These are phyloP conservation scores for Volvox carteri DNA, from an alignment of 163 green algal genomes.

Conservation along the genomic window DNA sequence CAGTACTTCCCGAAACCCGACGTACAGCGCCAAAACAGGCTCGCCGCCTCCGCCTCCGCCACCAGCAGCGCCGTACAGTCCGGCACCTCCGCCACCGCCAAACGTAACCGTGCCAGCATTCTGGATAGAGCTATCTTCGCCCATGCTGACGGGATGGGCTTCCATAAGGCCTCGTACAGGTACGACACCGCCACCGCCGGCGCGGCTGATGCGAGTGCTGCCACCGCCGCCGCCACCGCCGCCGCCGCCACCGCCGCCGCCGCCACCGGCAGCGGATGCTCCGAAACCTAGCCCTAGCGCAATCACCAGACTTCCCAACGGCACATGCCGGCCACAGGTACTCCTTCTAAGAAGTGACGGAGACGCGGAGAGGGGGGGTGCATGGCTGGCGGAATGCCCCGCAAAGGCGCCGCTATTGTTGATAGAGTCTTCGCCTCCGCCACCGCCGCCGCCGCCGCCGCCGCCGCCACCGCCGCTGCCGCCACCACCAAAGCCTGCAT, in stretches of 20 bases:
- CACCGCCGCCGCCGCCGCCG: too few relatives aligned
- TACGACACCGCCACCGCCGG: neutral
- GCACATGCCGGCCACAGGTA: neutral
- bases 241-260: neutral
- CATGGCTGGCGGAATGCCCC: neutral
- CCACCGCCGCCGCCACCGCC: neutral
- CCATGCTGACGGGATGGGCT: slow-evolving; percentile 1
- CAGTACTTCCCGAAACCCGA: slow-evolving; percentile 38
- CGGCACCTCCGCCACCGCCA: neutral
- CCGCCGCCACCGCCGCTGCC: too few relatives aligned
- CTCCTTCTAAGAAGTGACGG: neutral
- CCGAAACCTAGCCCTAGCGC: slow-evolving; percentile 19
- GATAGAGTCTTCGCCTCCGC: neutral
- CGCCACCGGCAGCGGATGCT: neutral
- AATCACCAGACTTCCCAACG: slow-evolving; percentile 33
- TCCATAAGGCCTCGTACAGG: slow-evolving; percentile 1
- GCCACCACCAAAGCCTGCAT: neutral
- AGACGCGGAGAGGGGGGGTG: neutral
- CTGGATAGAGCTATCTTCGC: neutral
- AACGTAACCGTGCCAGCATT: neutral
- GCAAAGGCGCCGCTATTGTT: slow-evolving; percentile 25
- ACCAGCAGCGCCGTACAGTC: neutral
- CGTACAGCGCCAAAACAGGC: slow-evolving; percentile 31
- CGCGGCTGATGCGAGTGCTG: neutral
- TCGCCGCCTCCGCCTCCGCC: neutral